Percentiles rank a stretch among this genome's conserved stretches.
These are phyloP conservation scores for Orbilia oligospora DNA, from an alignment of 2,329 filamentous ascomycete species.

Conservation along the genomic window DNA sequence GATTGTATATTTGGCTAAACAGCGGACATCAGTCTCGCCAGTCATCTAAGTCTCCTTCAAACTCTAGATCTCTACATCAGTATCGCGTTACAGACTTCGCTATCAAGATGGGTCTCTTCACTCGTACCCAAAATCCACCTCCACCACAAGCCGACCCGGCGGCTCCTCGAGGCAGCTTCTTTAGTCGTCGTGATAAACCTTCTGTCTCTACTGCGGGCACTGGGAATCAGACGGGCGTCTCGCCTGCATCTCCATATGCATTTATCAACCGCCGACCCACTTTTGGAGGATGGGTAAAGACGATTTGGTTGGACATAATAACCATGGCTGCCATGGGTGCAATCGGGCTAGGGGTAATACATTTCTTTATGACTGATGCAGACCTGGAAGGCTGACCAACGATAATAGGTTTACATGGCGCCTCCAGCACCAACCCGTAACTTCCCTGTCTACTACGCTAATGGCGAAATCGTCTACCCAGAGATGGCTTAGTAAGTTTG, in stretches of 20 bases:
- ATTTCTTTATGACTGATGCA: constrained; percentile 54
- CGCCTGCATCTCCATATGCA: constrained; percentile 48
- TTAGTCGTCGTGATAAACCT: constrained; percentile 48
- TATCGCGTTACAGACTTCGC: too few relatives aligned
- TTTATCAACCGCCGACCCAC: constrained; percentile 71
- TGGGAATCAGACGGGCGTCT: constrained; percentile 32
- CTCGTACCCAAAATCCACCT: constrained; percentile 25
- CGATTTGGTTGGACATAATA: constrained; percentile 77
- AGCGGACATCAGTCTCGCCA: not conserved
- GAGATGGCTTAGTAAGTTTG: constrained; percentile 76
- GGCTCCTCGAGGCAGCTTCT: constrained; percentile 43
- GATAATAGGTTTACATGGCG: constrained; percentile 73
- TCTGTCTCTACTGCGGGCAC: constrained; percentile 48
- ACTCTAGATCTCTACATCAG: not conserved
- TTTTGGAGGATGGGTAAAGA: constrained; percentile 79
- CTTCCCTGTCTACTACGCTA: constrained; percentile 77
- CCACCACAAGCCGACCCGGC: constrained; percentile 8
- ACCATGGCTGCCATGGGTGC: constrained; percentile 78
- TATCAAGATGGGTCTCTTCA: constrained; percentile 41
- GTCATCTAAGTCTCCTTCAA: not conserved
- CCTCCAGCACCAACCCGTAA: constrained; percentile 78
- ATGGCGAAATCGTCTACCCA: constrained; percentile 79
- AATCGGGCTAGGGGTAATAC: constrained; percentile 75
- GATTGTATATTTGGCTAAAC: not conserved
- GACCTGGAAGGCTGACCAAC: constrained; percentile 4